A percentile compares a stretch with the other conserved stretches of the same genome.
These are phyloP conservation scores for Fimicolochytrium jonesii DNA, from an alignment of 192 early-diverging fungal genomes.

Conservation along the genomic window DNA sequence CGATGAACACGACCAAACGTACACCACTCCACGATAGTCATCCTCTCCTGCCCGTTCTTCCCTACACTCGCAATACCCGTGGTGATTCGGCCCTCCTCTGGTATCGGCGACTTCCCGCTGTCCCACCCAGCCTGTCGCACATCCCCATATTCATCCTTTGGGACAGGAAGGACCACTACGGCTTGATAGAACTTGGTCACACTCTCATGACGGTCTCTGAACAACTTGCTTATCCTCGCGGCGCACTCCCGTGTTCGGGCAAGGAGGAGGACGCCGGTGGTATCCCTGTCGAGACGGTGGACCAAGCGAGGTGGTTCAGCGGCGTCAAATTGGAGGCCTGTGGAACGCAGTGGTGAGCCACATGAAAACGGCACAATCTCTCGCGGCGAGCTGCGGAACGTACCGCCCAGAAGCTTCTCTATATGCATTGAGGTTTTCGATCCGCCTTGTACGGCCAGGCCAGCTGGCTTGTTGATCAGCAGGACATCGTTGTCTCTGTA, in stretches of 20 bases:
- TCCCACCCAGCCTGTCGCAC: no score
- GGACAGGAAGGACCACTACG: no score
- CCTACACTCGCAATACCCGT: conserved; percentile 35
- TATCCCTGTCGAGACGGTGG: conserved; percentile 48
- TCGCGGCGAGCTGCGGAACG: neutral
- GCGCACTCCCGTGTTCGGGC: conserved; percentile 43
- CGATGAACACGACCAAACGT: neutral
- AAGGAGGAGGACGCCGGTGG: conserved; percentile 44
- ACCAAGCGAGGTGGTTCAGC: conserved; percentile 34
- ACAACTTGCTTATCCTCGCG: conserved; percentile 23
- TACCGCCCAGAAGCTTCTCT: conserved; percentile 32
- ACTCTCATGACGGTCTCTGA: no score
- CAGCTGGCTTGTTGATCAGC: conserved; percentile 42
- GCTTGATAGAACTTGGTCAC: no score
- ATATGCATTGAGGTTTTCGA: conserved; percentile 37
- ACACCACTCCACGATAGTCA: conserved; percentile 33
- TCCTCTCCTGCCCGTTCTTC: conserved; percentile 26
- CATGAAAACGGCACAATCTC: neutral
- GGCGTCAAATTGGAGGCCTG: conserved; percentile 19
- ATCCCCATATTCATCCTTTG: no score
- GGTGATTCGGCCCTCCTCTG: no score
- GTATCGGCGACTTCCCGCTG: neutral
- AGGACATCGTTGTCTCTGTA: conserved; percentile 45
- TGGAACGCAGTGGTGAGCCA: neutral
- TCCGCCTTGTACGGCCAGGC: conserved; percentile 42